Evolutionary conservation across 2,329 filamentous ascomycete genomes (phyloP).

Genomic region (Sporothrix schenckii): DNA sequence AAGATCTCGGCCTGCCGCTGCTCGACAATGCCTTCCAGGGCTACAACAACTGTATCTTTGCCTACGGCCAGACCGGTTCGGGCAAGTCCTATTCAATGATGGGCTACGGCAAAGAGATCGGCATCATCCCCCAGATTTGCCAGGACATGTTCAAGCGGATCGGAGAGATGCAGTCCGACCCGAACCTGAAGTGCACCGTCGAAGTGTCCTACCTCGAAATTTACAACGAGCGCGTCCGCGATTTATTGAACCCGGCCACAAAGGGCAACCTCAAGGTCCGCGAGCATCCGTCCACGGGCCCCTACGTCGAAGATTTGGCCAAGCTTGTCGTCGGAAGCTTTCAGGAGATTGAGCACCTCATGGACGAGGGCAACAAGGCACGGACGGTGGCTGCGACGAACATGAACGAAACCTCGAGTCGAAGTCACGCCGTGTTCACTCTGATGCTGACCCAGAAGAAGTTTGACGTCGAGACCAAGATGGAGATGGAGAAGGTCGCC

Average conservation of each 20-base stretch:
- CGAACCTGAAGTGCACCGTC: conserved; percentile 94
- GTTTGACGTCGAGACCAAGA: conserved; percentile 86
- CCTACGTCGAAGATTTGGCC: conserved; percentile 94
- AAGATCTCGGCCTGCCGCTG: conserved; percentile 91
- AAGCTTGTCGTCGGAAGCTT: conserved; percentile 93
- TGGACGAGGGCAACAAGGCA: conserved; percentile 99
- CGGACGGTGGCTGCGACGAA: conserved; percentile 97
- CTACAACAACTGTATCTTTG: conserved; percentile 99
- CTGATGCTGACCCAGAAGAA: conserved; percentile 93
- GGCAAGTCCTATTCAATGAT: conserved; percentile 99
- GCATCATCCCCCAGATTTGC: conserved; percentile 92
- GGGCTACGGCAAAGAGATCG: conserved; percentile 74
- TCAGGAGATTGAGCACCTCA: conserved; percentile 92
- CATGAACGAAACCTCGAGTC: conserved; percentile 99
- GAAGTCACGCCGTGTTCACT: conserved; percentile 97
- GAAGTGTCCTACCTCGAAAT: conserved; percentile 98
- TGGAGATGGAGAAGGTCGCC: conserved; percentile 96
- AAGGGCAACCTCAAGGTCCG: conserved; percentile 80
- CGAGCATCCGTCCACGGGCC: conserved; percentile 90
- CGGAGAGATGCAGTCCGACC: conserved; percentile 72
- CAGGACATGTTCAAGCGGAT: conserved; percentile 95
- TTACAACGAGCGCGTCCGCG: conserved; percentile 98
- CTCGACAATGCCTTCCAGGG: conserved; percentile 99
- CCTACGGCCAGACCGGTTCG: conserved; percentile 96
- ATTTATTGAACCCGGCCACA: conserved; percentile 80